These are phyloP conservation scores for Tricholomella constricta DNA, from an alignment of 768 basidiomycete genomes.

Conservation along the genomic window DNA sequence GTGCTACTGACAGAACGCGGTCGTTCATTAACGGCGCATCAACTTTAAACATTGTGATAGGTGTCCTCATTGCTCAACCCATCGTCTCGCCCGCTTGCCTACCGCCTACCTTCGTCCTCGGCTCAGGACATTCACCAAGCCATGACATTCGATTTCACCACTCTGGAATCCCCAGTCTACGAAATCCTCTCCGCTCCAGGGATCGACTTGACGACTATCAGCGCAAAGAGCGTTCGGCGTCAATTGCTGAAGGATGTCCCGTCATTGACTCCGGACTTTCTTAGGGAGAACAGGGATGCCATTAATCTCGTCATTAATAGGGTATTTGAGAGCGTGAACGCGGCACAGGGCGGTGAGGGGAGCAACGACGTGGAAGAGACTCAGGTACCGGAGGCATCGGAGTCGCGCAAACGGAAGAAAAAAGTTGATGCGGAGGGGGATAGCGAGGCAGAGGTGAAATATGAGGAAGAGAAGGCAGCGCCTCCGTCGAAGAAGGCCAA, in stretches of 20 bases:
- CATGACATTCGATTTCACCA: slow-evolving; percentile 56
- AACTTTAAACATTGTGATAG: neutral
- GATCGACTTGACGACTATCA: slow-evolving; percentile 77
- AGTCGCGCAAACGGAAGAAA: slow-evolving; percentile 41
- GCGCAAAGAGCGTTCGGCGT: slow-evolving; percentile 87
- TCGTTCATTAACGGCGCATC: slow-evolving; percentile 8
- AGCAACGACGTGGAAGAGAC: slow-evolving; percentile 33
- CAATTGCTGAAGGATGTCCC: slow-evolving; percentile 58
- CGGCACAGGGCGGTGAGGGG: slow-evolving; percentile 31
- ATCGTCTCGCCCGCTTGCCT: slow-evolving; percentile 4
- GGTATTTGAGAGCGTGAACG: slow-evolving; percentile 64
- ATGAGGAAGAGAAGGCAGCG: slow-evolving; percentile 29
- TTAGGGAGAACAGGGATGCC: slow-evolving; percentile 67
- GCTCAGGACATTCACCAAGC: slow-evolving; percentile 19
- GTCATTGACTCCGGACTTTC: slow-evolving; percentile 53
- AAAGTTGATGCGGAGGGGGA: slow-evolving; percentile 34
- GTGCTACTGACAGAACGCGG: slow-evolving; percentile 18
- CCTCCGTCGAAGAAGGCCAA: slow-evolving; percentile 50
- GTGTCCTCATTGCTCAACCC: neutral
- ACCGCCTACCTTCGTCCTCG: slow-evolving; percentile 13
- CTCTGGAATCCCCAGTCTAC: slow-evolving; percentile 63
- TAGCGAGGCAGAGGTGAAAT: slow-evolving; percentile 34
- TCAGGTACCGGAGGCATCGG: slow-evolving; percentile 17
- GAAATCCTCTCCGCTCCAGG: slow-evolving; percentile 76
- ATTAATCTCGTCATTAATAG: slow-evolving; percentile 69